Percentiles rank a stretch among this genome's conserved stretches.
These are phyloP conservation scores for Gaertneriomyces sp. DNA, from an alignment of 192 early-diverging fungal species.

Conservation along the genomic window DNA sequence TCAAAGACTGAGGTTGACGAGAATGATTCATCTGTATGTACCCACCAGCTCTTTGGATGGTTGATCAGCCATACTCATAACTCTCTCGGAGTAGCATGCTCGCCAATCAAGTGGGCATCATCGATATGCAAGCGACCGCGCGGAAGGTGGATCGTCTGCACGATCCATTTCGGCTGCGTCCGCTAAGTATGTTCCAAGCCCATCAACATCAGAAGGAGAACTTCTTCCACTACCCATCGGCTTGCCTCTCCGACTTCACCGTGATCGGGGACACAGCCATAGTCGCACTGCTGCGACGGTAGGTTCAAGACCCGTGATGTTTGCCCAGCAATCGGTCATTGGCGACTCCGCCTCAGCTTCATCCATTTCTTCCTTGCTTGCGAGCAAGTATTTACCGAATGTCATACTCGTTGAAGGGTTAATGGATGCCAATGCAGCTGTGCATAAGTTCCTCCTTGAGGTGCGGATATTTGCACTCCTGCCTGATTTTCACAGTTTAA, in stretches of 20 bases:
- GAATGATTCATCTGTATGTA: background rate
- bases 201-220: no score
- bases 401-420: conserved; percentile 20
- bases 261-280: conserved; percentile 5
- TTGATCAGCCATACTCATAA: conserved; percentile 1
- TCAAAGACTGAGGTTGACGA: no score
- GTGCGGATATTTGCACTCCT: no score
- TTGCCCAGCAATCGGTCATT: background rate
- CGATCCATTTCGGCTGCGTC: no score
- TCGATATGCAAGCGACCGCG: no score
- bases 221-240: no score
- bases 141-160: no score
- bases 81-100: conserved; percentile 10
- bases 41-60: background rate
- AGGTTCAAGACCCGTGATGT: conserved; percentile 16
- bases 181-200: no score
- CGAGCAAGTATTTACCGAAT: conserved; percentile 17
- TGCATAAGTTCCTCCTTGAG: conserved; percentile 14
- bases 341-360: conserved; percentile 13
- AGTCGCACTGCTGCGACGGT: conserved; percentile 13
- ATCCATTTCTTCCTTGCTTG: conserved; percentile 1
- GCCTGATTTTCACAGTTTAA: background rate
- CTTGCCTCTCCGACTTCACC: no score
- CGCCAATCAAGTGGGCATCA: conserved; percentile 4
- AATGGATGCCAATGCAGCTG: conserved; percentile 11